Evolutionary conservation across 1,139 yeast genomes (phyloP).

Genomic region (Pichiaceae sp.): DNA sequence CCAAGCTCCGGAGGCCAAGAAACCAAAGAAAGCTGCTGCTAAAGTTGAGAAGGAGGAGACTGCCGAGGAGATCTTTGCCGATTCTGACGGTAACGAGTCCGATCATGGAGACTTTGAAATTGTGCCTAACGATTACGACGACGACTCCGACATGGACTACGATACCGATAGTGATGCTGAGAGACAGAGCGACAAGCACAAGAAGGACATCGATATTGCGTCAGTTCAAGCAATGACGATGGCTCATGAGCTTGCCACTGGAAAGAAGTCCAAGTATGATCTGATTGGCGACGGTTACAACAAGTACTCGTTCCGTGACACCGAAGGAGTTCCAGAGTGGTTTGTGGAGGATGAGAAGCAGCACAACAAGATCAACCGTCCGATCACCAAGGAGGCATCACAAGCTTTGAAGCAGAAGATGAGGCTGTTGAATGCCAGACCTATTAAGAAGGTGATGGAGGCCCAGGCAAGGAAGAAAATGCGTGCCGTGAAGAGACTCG

Average conservation of each 20-base stretch:
- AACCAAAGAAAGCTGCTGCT: constrained; percentile 11
- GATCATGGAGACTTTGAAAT: constrained; percentile 37
- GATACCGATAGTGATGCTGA: constrained; percentile 45
- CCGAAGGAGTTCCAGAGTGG: constrained; percentile 91
- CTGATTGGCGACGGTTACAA: constrained; percentile 86
- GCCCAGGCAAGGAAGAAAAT: constrained; percentile 95
- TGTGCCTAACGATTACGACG: constrained; percentile 35
- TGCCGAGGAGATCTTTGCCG: constrained; percentile 10
- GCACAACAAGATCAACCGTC: constrained; percentile 81
- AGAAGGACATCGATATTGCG: constrained; percentile 68
- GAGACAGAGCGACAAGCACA: constrained; percentile 38
- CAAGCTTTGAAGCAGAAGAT: constrained; percentile 83
- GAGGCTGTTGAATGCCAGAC: constrained; percentile 90
- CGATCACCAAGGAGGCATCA: constrained; percentile 96
- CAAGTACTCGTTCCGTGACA: constrained; percentile 84
- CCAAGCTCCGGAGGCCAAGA: constrained; percentile 8
- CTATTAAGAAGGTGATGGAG: constrained; percentile 94
- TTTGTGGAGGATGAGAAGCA: constrained; percentile 83
- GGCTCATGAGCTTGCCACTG: constrained; percentile 91
- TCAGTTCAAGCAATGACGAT: constrained; percentile 97
- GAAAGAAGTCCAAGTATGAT: constrained; percentile 77
- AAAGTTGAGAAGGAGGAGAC: constrained; percentile 7
- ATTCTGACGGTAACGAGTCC: constrained; percentile 22
- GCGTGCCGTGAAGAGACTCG: constrained; percentile 85
- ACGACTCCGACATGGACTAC: constrained; percentile 33